Evolutionary conservation across 345 rosid species (phyloP).

Genomic region (Eucalyptus sp.): DNA sequence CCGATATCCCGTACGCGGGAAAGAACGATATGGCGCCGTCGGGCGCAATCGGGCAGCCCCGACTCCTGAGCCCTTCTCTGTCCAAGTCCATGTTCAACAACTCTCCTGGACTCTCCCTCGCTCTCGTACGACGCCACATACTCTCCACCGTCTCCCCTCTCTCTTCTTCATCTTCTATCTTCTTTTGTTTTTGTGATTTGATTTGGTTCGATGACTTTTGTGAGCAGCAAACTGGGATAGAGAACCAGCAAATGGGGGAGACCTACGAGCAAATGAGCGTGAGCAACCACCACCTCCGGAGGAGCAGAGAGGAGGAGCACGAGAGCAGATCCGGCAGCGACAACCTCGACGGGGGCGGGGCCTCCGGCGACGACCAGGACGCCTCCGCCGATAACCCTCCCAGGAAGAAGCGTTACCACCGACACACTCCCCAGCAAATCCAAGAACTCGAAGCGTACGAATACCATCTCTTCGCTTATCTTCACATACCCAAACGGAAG

Average conservation of each 20-base stretch:
- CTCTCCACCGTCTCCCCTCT: too few species aligned
- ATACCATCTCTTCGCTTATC: neutral
- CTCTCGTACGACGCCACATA: conserved; percentile 26
- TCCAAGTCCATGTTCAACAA: conserved; percentile 45
- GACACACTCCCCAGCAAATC: conserved; percentile 99
- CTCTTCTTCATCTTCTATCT: neutral
- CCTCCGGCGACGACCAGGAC: conserved; percentile 93
- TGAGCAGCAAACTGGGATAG: conserved; percentile 31
- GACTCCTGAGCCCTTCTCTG: conserved; percentile 32
- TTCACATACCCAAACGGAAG: neutral
- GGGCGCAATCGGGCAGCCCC: conserved; percentile 45
- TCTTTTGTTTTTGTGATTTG: neutral
- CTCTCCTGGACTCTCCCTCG: conserved; percentile 80
- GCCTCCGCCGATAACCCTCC: conserved; percentile 73
- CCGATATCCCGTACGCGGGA: neutral
- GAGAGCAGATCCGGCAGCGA: conserved; percentile 98
- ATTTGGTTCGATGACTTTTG: neutral
- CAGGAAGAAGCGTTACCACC: conserved; percentile 89
- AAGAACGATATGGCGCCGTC: conserved; percentile 23
- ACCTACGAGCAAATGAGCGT: conserved; percentile 10
- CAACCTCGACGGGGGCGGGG: conserved; percentile 69
- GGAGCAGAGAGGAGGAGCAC: conserved; percentile 55
- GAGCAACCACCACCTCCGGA: conserved; percentile 5
- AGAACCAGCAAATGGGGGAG: conserved; percentile 15
- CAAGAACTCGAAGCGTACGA: conserved; percentile 94